Evolutionary conservation across 306 rosid genomes (phyloP), one percentile per base, ranked within the genome.

Genomic region (Oxytropis ochrocephala): DNA sequence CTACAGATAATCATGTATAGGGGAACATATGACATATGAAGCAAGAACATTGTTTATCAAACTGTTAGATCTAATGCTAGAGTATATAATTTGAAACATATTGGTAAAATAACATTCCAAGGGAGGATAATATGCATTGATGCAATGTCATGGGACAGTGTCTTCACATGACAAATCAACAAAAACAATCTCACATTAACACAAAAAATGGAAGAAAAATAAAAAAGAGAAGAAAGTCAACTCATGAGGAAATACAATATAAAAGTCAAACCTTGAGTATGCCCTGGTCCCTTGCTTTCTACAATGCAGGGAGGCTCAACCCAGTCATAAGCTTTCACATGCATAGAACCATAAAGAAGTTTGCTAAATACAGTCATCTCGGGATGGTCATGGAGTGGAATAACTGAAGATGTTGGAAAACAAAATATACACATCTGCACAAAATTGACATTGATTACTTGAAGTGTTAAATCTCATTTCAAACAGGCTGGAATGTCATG

Each of bases 371-470:
- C 96, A 64, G 95, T 90, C 98, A 94, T 94, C 80, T 84, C 86
- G n/a, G 98, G 98, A 79, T 90, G 98, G 79, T 88, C 98, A 55
- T 94, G 98, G 14, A 94, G 97, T 42, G 96, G 96, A 79, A 94
- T 88, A 75, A 83, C 86, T 0, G 98, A 70, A 60, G 98, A 94
- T 67, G 97, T 85, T 14, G 98, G 97, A 78, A 94, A 94, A 74
- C 97, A 80, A 75, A 94, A 90, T 47, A 94, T 80, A 76, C 97
- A 90, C 82, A 94, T 90, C 98, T 93, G 91, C 91, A 75, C 52
- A 67, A 69, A 69, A 67, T 56, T 5, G 5, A 49, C 64, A 62
- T 32, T 21, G 57, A 11, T 55, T 69, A 63, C 42, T 47, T 43
- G 0, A 76, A 59, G 9, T 53, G 44, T 50, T 46, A 72, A 1